Base-by-base conservation (phyloP, 75 land plant species). In the Azolla pinnata region DNA sequence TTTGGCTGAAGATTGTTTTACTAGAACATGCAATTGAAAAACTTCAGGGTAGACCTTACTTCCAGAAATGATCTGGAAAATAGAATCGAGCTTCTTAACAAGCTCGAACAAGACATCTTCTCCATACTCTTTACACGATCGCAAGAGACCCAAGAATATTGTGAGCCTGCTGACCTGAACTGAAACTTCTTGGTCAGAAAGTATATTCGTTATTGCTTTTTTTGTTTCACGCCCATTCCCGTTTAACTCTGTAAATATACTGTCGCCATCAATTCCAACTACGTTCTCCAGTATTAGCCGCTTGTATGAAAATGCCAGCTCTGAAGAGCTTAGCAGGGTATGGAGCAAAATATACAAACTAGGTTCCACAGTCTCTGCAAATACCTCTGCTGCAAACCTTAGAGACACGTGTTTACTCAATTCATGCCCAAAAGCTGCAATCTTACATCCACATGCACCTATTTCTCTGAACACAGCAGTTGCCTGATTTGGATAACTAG, bases 321-420 rank as follows among this genome's bases (percentile, higher is more conserved):
- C 76, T 49, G 58, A 57, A 30, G 91, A 71, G 64, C 60, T 79
- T 19, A 95, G 54, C 26, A 88, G 32, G 12, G 76, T 67, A 62
- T 71, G 75, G 26, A 95, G 69, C 54, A 90, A 71, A 62, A 68
- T 70, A 31, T 79, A 70, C 1, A 77, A 79, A 44, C 78, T 70
- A n/a, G 87, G 85, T 57, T 80, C 87, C 67, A 86, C 60, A 56
- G 73, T 61, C 38, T 86, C 96, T 12, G 72, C 48, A 14, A 86
- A 33, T 18, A 73, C 76, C 71, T 83, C 79, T 49, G 70, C 60
- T 26, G 67, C 85, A 60, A 66, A 20, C 66, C 61, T 75, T 5
- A 81, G 32, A 23, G 34, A 60, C 7, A 54, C 31, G 31, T 76
- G 75, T 48, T 57, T 60, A 62, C 74, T 75, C n/a, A 79, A 63